These are phyloP conservation scores for Leccinum fibrillosum DNA, from an alignment of 768 basidiomycete genomes.

Conservation along the genomic window DNA sequence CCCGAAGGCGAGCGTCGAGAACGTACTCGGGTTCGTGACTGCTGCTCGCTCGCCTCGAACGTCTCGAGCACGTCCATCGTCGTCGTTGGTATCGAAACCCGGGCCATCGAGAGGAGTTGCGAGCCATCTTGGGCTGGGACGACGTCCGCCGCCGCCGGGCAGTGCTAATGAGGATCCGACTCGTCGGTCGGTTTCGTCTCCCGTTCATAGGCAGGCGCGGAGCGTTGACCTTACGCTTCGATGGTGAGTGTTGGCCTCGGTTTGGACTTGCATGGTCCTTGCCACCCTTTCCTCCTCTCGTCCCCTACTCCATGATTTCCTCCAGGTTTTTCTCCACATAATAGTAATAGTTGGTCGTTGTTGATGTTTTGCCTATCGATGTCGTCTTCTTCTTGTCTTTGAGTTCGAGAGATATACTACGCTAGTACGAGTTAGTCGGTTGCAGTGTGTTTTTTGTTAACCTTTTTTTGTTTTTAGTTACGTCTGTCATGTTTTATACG, in stretches of 20 bases:
- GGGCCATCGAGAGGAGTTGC: not conserved
- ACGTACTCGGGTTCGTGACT: not conserved
- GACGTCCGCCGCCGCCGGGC: not conserved
- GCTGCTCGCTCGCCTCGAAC: not conserved
- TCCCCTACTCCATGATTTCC: not conserved
- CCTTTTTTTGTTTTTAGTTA: not conserved
- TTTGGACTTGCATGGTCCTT: not conserved
- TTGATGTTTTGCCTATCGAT: not conserved
- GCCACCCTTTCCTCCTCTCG: too few relatives aligned
- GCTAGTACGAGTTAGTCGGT: not conserved
- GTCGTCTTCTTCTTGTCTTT: not conserved
- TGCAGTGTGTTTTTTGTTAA: not conserved
- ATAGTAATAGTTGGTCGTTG: not conserved
- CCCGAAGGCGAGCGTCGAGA: not conserved
- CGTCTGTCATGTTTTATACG: not conserved
- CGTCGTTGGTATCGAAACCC: not conserved
- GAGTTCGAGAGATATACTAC: not conserved
- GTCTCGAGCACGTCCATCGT: not conserved
- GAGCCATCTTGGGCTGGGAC: not conserved
- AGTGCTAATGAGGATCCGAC: not conserved
- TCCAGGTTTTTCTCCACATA: not conserved
- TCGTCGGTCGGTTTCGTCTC: constrained; percentile 3
- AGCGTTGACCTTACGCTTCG: not conserved
- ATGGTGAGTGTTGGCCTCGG: not conserved
- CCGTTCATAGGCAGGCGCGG: constrained; percentile 6